These are phyloP conservation scores for Clavispora phyllophila DNA, from an alignment of 805 yeast genomes.

Conservation along the genomic window DNA sequence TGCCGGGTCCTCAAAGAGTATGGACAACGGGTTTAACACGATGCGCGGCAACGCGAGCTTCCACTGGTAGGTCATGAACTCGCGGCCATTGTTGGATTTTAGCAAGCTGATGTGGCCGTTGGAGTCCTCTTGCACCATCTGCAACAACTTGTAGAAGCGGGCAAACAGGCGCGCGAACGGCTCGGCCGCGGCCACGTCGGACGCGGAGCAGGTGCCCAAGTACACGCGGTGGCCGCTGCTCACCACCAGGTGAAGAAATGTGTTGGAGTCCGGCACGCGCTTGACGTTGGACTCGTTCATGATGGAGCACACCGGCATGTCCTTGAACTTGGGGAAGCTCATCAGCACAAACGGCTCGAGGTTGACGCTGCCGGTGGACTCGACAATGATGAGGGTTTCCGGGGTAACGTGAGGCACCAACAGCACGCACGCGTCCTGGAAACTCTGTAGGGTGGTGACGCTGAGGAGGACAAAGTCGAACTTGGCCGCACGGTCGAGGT, in stretches of 20 bases:
- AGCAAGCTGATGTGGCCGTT: conserved; percentile 40
- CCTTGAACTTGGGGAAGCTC: conserved; percentile 29
- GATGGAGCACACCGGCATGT: conserved; percentile 43
- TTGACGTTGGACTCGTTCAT: conserved; percentile 61
- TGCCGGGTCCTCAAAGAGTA: conserved; percentile 65
- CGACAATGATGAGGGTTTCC: conserved; percentile 54
- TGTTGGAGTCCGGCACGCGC: conserved; percentile 18
- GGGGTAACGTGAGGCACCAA: conserved; percentile 22
- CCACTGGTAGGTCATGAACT: conserved; percentile 76
- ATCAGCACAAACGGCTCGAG: conserved; percentile 63
- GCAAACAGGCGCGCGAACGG: conserved; percentile 2
- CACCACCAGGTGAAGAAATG: conserved; percentile 23
- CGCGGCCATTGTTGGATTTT: conserved; percentile 48
- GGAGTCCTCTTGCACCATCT: conserved; percentile 30
- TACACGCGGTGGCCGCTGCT: conserved; percentile 41
- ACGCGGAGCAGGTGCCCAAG: conserved; percentile 27
- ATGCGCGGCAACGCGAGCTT: conserved; percentile 73
- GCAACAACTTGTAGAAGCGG: conserved; percentile 26
- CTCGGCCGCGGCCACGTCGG: conserved; percentile 8
- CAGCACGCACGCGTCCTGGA: conserved; percentile 25
- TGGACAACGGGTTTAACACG: conserved; percentile 70
- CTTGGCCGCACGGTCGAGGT: conserved; percentile 12
- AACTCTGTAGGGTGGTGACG: conserved; percentile 34
- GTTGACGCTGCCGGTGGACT: conserved; percentile 67
- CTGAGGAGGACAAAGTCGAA: conserved; percentile 34